Percentiles rank a stretch among this genome's conserved stretches.
Evolutionary conservation across 2,329 filamentous ascomycete species (phyloP).

Genomic region (Herpotrichia juniperi): DNA sequence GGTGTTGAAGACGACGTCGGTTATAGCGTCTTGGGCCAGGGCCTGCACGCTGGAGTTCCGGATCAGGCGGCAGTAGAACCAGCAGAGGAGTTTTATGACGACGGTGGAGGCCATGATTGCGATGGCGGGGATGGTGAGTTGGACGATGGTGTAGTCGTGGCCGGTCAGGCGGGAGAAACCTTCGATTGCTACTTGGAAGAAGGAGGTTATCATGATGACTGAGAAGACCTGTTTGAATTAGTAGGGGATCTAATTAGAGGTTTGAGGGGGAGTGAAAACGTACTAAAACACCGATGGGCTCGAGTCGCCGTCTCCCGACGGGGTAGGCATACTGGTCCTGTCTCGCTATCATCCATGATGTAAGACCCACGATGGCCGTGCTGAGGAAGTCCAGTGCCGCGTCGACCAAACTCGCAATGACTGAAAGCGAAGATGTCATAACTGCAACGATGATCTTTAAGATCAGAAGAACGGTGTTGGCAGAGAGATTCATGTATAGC

Average conservation of each 20-base stretch:
- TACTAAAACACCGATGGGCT: conserved; percentile 76
- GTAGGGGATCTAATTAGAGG: background rate
- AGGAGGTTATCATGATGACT: conserved; percentile 85
- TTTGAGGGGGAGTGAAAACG: background rate
- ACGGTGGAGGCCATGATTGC: conserved; percentile 83
- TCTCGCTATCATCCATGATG: conserved; percentile 74
- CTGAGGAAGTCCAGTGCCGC: conserved; percentile 80
- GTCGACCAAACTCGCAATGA: conserved; percentile 79
- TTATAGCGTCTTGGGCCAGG: conserved; percentile 69
- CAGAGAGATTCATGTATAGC: conserved; percentile 83
- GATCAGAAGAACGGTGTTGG: conserved; percentile 75
- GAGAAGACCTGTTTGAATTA: conserved; percentile 63
- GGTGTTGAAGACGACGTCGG: conserved; percentile 88
- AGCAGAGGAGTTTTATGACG: conserved; percentile 80
- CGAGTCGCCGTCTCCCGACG: conserved; percentile 76
- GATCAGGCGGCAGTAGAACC: conserved; percentile 86
- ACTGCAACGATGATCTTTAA: conserved; percentile 80
- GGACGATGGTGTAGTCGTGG: conserved; percentile 70
- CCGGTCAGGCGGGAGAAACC: conserved; percentile 69
- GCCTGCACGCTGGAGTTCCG: conserved; percentile 87
- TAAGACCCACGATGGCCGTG: conserved; percentile 81
- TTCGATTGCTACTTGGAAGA: conserved; percentile 77
- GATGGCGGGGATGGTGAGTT: conserved; percentile 74
- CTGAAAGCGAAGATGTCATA: conserved; percentile 80
- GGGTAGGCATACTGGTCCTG: conserved; percentile 79